These are phyloP conservation scores for Soucietia sequanensis DNA, from an alignment of 805 yeast genomes.

Conservation along the genomic window DNA sequence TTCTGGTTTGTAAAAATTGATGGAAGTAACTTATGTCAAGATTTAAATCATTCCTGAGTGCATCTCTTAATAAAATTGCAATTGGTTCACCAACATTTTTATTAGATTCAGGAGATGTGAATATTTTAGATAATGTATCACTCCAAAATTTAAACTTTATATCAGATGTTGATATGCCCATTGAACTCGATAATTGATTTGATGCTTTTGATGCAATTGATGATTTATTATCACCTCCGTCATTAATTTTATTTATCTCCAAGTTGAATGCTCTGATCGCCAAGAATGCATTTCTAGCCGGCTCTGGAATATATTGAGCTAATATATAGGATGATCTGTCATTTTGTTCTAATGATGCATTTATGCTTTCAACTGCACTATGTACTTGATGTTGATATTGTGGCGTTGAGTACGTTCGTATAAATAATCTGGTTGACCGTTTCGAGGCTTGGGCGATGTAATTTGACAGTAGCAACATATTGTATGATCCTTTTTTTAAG, in stretches of 20 bases:
- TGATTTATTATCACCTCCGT: conserved; percentile 21
- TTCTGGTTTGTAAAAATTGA: conserved; percentile 59
- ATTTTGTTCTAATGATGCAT: conserved; percentile 39
- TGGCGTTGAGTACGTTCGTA: too few relatives aligned
- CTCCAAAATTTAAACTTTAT: conserved; percentile 76
- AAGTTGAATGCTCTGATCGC: conserved; percentile 67
- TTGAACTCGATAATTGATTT: conserved; percentile 21
- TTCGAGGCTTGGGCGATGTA: too few relatives aligned
- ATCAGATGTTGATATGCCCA: conserved; percentile 43
- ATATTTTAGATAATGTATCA: conserved; percentile 52
- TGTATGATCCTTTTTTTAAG: too few relatives aligned
- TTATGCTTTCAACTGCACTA: conserved; percentile 43
- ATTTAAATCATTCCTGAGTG: conserved; percentile 47
- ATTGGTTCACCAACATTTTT: conserved; percentile 60
- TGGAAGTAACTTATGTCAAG: conserved; percentile 56
- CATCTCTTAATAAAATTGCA: conserved; percentile 54
- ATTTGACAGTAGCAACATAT: too few relatives aligned
- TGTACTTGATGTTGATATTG: conserved; percentile 11
- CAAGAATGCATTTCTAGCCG: conserved; percentile 57
- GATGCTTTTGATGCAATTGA: conserved; percentile 31
- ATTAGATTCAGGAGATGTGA: conserved; percentile 30
- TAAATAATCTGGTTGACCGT: too few relatives aligned
- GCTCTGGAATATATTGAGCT: conserved; percentile 67
- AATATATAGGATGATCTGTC: conserved; percentile 67
- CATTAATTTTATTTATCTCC: conserved; percentile 54